Evolutionary conservation across 148 eudicot genomes (phyloP).

Genomic region (Simmondsia chinensis): DNA sequence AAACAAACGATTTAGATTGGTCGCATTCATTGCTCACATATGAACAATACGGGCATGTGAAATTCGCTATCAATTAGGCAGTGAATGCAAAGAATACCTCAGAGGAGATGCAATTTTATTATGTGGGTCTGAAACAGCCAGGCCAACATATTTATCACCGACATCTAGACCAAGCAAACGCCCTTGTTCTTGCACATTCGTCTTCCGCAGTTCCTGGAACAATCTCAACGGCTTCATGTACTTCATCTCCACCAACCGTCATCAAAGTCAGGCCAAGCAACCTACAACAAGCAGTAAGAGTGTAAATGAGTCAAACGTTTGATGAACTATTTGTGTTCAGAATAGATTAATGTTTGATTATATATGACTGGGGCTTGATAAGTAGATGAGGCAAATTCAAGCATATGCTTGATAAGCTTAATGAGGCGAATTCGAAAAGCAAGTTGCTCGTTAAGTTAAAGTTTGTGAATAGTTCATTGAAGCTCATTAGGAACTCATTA

Average conservation of each 20-base stretch:
- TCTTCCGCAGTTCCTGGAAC: conserved; percentile 57
- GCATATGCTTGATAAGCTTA: no score
- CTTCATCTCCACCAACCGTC: conserved; percentile 52
- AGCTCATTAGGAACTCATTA: no score
- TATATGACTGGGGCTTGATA: no score
- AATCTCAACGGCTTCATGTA: conserved; percentile 55
- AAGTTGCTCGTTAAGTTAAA: no score
- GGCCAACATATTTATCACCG: conserved; percentile 86
- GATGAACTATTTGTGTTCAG: no score
- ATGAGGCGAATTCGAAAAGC: no score
- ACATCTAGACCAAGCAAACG: conserved; percentile 88
- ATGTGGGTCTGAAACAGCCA: conserved; percentile 66
- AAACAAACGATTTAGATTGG: no score
- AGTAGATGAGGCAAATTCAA: no score
- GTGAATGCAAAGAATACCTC: conserved; percentile 26
- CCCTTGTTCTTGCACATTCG: conserved; percentile 24
- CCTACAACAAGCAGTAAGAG: not conserved
- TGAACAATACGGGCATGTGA: not conserved
- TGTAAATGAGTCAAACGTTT: not conserved
- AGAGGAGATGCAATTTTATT: conserved; percentile 69
- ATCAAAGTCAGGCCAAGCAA: conserved; percentile 3
- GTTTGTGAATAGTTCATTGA: no score
- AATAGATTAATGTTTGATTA: no score
- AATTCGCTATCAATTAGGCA: not conserved
- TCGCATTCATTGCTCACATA: not conserved